These are phyloP conservation scores for Corynascus novoguineensis DNA, from an alignment of 495 filamentous ascomycete genomes.

Conservation along the genomic window DNA sequence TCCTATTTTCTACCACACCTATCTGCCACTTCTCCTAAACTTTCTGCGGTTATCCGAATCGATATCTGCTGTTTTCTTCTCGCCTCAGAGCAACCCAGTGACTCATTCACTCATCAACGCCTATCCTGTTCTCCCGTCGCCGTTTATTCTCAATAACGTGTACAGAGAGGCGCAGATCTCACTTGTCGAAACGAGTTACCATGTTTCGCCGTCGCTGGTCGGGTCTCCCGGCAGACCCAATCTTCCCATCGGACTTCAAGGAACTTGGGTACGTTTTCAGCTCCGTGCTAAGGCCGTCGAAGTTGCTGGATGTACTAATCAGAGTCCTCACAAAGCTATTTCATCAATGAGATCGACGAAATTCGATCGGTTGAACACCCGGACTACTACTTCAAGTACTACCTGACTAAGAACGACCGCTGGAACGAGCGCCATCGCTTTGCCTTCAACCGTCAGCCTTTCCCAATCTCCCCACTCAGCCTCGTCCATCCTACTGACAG, in stretches of 20 bases:
- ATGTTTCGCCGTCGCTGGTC: slow-evolving; percentile 66
- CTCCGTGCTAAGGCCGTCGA: background rate
- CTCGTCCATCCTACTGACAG: background rate
- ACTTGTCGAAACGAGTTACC: slow-evolving; percentile 7
- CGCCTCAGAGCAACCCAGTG: no score
- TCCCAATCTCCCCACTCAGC: background rate
- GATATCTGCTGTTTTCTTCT: no score
- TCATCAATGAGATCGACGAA: slow-evolving; percentile 64
- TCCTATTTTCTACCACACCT: no score
- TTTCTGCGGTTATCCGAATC: no score
- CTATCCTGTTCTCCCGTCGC: no score
- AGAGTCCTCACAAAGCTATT: slow-evolving; percentile 48
- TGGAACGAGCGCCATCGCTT: slow-evolving; percentile 66
- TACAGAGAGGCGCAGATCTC: background rate
- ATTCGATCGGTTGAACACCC: slow-evolving; percentile 62
- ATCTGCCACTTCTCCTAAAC: no score
- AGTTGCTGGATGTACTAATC: slow-evolving; percentile 11
- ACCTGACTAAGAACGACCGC: slow-evolving; percentile 62
- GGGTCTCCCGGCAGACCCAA: slow-evolving; percentile 64
- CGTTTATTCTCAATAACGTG: no score
- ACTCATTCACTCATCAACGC: no score
- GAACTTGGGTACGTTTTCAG: slow-evolving; percentile 58
- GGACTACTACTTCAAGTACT: slow-evolving; percentile 65
- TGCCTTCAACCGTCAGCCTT: slow-evolving; percentile 58
- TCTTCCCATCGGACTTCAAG: slow-evolving; percentile 56